Evolutionary conservation across 352 stramenopile species (phyloP).

Genomic region (Detonula confervacea): DNA sequence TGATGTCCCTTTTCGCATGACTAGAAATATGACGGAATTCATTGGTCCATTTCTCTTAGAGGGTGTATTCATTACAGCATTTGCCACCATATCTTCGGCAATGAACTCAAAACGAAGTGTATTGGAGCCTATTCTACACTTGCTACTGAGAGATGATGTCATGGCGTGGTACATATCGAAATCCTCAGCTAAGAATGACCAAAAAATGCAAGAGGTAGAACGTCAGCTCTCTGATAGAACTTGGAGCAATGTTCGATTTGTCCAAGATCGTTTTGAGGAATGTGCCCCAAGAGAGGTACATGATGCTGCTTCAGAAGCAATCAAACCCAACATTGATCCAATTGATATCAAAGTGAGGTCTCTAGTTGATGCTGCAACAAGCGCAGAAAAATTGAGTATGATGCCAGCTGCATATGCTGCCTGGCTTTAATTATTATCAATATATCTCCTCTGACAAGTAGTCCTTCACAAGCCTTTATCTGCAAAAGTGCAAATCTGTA

Average conservation of each 20-base stretch:
- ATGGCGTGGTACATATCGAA: conserved; percentile 85
- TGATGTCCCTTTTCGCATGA: conserved; percentile 82
- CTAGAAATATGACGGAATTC: conserved; percentile 75
- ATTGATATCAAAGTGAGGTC: conserved; percentile 75
- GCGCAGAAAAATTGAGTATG: conserved; percentile 70
- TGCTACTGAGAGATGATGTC: conserved; percentile 85
- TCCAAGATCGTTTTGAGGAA: conserved; percentile 71
- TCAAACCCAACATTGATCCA: conserved; percentile 46
- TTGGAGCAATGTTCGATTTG: conserved; percentile 73
- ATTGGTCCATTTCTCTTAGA: conserved; percentile 78
- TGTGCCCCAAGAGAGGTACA: conserved; percentile 57
- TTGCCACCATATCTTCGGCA: conserved; percentile 69
- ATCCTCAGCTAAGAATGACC: conserved; percentile 78
- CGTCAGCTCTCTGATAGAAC: conserved; percentile 79
- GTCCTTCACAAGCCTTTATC: no score
- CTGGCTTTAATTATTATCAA: conserved; percentile 62
- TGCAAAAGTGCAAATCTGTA: no score
- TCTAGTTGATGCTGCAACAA: conserved; percentile 68
- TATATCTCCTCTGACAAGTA: no score
- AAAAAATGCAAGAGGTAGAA: conserved; percentile 84
- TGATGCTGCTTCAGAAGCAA: conserved; percentile 40
- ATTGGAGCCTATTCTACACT: conserved; percentile 77
- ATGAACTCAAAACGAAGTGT: conserved; percentile 63
- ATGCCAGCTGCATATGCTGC: conserved; percentile 76
- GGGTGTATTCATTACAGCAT: conserved; percentile 73